Evolutionary conservation across 331 rosid genomes (phyloP).

Genomic region (Phaseolus coccineus): DNA sequence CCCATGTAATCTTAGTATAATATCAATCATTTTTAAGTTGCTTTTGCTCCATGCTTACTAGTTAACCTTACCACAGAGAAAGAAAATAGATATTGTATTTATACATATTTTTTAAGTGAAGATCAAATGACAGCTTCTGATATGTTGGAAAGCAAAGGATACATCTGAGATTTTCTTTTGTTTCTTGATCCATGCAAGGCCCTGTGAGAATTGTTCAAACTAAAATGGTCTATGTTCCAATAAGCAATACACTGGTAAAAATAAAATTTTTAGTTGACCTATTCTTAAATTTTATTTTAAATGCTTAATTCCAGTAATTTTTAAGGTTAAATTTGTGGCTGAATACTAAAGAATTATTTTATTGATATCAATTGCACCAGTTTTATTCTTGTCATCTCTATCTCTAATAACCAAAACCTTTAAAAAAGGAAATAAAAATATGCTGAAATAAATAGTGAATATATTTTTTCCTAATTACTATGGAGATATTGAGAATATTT

Average conservation of each 20-base stretch:
- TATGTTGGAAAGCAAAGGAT: background rate
- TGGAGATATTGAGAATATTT: no score
- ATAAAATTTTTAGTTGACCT: background rate
- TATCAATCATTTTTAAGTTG: background rate
- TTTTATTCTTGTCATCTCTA: no score
- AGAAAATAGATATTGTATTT: background rate
- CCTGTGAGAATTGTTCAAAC: background rate
- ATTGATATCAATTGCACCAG: no score
- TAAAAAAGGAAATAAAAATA: no score
- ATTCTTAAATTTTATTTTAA: background rate
- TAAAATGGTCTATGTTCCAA: background rate
- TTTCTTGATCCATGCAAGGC: background rate
- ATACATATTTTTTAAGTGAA: background rate
- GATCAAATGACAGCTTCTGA: constrained; percentile 10
- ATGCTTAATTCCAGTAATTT: background rate
- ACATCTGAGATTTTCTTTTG: background rate
- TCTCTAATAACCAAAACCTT: no score
- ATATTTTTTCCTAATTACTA: no score
- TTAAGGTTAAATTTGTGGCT: background rate
- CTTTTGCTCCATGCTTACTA: constrained; percentile 15
- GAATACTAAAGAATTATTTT: no score
- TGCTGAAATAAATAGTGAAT: no score
- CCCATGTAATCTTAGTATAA: constrained; percentile 7
- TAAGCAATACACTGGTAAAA: background rate
- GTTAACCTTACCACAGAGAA: constrained; percentile 8